Percentiles rank a stretch among this genome's conserved stretches.
Evolutionary conservation across 805 yeast genomes (phyloP).

Genomic region (Metschnikowia koreensis): DNA sequence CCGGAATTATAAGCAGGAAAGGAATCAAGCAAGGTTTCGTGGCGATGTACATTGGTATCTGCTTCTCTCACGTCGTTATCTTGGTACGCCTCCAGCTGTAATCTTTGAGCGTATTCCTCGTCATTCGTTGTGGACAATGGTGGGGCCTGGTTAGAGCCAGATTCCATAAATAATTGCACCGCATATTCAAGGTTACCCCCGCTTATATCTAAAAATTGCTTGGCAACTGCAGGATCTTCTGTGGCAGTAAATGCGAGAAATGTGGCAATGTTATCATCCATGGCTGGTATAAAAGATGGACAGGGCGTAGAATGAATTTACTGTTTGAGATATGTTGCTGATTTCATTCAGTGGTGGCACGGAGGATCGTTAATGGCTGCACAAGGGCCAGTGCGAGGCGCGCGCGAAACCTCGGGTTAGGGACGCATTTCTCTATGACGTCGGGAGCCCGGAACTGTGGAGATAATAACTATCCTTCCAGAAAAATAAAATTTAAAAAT

Average conservation of each 20-base stretch:
- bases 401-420: neutral
- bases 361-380: neutral
- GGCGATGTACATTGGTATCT: conserved; percentile 73
- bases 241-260: conserved; percentile 85
- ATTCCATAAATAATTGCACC: conserved; percentile 75
- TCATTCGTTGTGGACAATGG: conserved; percentile 32
- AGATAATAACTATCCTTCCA: too few species aligned
- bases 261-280: conserved; percentile 57
- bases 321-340: neutral
- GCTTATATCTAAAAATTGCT: conserved; percentile 74
- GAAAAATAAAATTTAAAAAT: too few species aligned
- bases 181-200: conserved; percentile 81
- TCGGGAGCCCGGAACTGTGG: neutral
- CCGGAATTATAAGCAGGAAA: conserved; percentile 17
- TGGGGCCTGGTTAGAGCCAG: conserved; percentile 21
- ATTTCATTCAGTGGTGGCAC: neutral
- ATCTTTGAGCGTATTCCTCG: conserved; percentile 56
- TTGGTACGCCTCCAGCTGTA: conserved; percentile 63
- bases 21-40: conserved; percentile 69
- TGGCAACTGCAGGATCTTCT: conserved; percentile 64
- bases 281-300: conserved; percentile 8
- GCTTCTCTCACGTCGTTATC: conserved; percentile 45
- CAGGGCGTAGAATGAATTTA: neutral
- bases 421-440: neutral
- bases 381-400: neutral